Evolutionary conservation across 2,329 filamentous ascomycete genomes (phyloP), one percentile per base, ranked within the genome.

Genomic region (Trichoderma sp.): DNA sequence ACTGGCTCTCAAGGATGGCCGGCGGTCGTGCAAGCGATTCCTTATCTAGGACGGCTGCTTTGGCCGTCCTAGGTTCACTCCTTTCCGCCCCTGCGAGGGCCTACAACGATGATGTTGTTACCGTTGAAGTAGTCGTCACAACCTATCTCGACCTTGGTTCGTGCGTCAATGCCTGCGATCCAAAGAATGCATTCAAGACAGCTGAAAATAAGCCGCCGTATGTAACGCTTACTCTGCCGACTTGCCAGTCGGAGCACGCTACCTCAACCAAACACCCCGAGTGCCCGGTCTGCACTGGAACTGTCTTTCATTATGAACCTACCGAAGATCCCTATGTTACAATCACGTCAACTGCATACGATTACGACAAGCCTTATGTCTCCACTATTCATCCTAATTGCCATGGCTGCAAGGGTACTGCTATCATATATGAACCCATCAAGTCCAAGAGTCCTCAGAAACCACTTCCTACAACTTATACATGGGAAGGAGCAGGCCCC

Each of bases 371-470:
- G 2, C 73, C 76, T 1, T 78, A 76, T 28, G 73, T 78, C 53
- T 75, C 74, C 14, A 76, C 74, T 6, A 70, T 76, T 26, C 68
- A 65, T 2, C 76, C 76, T 11, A 32, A 73, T 24, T 78, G 77
- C 62, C 56, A 74, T 30, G 62, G 36, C 14, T 78, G 77, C 32
- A 57, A 75, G 47, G 76, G 76, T 0, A 78, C 77, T 15, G 75
- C 77, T 58, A 72, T 75, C 26, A 76, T 79, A 61, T 77, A 73
- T 62, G 76, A 78, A 53, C 77, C 77, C 14, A 70, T 76, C 14
- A 70, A 71, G 6, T 15, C 34, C n/a, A 57, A 43, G 2, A 30
- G 51, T 21, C 12, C 30, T 60, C 21, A 9, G 12, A 18, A 57
- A 15, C 4, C 15, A 21, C n/a, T 26, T 30, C 34, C 68, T 24